Conservation (phyloP, 2,329 filamentous ascomycete genomes). For the Arthrinium phaeospermum region DNA sequence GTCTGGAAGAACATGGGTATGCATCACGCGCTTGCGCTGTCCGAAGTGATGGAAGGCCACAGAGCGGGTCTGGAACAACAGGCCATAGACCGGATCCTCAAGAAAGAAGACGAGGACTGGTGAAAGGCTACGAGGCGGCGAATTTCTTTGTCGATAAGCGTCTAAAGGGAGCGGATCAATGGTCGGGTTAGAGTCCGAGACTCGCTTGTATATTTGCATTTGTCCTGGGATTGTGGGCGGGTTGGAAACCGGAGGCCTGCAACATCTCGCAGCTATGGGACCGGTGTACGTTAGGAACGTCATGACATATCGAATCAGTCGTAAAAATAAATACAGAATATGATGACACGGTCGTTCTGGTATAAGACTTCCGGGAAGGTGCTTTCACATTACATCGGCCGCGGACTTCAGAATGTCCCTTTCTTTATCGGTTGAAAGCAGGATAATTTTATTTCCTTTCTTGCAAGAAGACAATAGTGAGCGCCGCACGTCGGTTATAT, state of each 20-base stretch:
- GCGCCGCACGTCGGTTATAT: not conserved
- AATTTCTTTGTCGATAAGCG: not conserved
- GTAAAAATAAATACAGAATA: not conserved
- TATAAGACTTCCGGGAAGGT: not conserved
- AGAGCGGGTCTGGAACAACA: constrained; percentile 31
- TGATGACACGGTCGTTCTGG: not conserved
- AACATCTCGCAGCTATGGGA: not conserved
- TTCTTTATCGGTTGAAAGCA: not conserved
- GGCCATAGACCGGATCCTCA: constrained; percentile 26
- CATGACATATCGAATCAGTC: not conserved
- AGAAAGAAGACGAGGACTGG: constrained; percentile 30
- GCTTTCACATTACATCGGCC: not conserved
- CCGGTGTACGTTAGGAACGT: not conserved
- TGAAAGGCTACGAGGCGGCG: not conserved
- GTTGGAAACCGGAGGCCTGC: not conserved
- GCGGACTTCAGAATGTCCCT: not conserved
- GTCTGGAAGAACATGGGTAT: constrained; percentile 59
- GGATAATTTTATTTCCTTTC: not conserved
- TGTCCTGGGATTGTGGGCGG: not conserved
- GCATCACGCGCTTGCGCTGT: constrained; percentile 52
- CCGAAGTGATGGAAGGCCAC: constrained; percentile 47
- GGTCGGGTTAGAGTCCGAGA: not conserved
- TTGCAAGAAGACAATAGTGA: not conserved
- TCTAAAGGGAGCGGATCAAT: not conserved
- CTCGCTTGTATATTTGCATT: not conserved